Evolutionary conservation across 495 filamentous ascomycete genomes (phyloP).

Genomic region (Penicillium roqueforti): DNA sequence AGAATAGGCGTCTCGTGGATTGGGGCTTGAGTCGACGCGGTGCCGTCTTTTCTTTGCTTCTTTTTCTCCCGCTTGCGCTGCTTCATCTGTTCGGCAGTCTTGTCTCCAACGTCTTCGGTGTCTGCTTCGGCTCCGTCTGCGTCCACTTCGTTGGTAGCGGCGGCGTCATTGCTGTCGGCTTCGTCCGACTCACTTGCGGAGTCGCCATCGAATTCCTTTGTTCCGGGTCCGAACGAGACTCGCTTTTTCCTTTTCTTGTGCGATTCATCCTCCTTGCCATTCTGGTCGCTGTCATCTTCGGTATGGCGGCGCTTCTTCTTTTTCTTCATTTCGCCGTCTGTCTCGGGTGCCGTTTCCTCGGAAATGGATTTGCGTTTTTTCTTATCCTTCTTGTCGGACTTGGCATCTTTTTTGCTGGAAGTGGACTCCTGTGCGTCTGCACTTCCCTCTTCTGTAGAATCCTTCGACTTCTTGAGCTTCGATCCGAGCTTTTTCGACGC

Average conservation of each 20-base stretch:
- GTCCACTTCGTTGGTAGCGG: slow-evolving; percentile 25
- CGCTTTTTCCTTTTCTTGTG: slow-evolving; percentile 53
- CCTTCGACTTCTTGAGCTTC: slow-evolving; percentile 64
- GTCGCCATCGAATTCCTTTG: slow-evolving; percentile 57
- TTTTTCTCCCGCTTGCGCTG: slow-evolving; percentile 33
- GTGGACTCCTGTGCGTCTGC: slow-evolving; percentile 6
- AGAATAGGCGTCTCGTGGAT: slow-evolving; percentile 57
- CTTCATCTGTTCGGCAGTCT: slow-evolving; percentile 25
- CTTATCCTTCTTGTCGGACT: slow-evolving; percentile 10
- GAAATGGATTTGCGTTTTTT: slow-evolving; percentile 14
- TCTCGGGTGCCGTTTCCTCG: slow-evolving; percentile 16
- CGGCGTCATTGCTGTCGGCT: slow-evolving; percentile 11
- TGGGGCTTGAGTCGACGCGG: slow-evolving; percentile 13
- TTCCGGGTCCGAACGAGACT: slow-evolving; percentile 71
- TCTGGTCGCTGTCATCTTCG: slow-evolving; percentile 14
- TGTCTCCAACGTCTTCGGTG: slow-evolving; percentile 16
- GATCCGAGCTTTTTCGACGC: slow-evolving; percentile 75
- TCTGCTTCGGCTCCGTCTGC: slow-evolving; percentile 15
- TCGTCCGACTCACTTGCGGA: slow-evolving; percentile 29
- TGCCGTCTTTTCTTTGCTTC: slow-evolving; percentile 28
- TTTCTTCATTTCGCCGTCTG: slow-evolving; percentile 15
- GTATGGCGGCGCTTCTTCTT: slow-evolving; percentile 24
- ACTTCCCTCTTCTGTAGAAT: slow-evolving; percentile 26
- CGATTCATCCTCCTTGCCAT: slow-evolving; percentile 18
- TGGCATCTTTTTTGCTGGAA: slow-evolving; percentile 18